Percentiles rank a stretch among this genome's conserved stretches.
These are phyloP conservation scores for Paracoccidioides lutzii DNA, from an alignment of 2,329 filamentous ascomycete genomes.

Conservation along the genomic window DNA sequence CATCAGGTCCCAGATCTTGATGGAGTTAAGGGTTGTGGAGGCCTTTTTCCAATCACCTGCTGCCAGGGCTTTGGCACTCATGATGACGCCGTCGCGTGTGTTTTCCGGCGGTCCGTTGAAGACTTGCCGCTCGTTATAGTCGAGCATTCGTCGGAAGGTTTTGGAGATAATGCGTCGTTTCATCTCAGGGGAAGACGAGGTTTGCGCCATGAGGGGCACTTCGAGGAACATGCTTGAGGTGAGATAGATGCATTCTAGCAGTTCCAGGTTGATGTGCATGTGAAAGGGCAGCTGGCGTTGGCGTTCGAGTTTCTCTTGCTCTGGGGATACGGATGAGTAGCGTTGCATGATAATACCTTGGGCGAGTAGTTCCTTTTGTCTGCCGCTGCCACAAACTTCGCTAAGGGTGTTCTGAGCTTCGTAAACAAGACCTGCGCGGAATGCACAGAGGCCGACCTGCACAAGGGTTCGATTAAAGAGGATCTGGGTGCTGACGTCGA, in stretches of 20 bases:
- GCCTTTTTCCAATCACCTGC: constrained; percentile 98
- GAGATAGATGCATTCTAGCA: constrained; percentile 95
- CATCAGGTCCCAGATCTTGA: constrained; percentile 99
- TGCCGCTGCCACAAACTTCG: constrained; percentile 93
- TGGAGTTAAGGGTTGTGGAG: constrained; percentile 82
- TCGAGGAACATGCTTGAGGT: constrained; percentile 99
- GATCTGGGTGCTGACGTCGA: constrained; percentile 94
- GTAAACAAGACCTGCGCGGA: constrained; percentile 92
- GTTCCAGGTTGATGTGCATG: constrained; percentile 99
- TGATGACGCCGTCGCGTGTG: constrained; percentile 98
- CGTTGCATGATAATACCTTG: constrained; percentile 98
- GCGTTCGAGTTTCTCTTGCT: constrained; percentile 94
- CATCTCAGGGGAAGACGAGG: constrained; percentile 88
- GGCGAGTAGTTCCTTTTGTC: constrained; percentile 93
- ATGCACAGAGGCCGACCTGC: constrained; percentile 94
- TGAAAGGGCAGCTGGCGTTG: constrained; percentile 98
- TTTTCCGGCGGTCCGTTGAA: constrained; percentile 98
- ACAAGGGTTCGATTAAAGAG: constrained; percentile 97
- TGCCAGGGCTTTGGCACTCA: constrained; percentile 90
- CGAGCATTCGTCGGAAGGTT: constrained; percentile 96
- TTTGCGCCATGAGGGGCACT: constrained; percentile 92
- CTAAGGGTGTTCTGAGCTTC: constrained; percentile 95
- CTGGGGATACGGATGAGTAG: constrained; percentile 88
- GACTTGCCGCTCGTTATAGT: constrained; percentile 98
- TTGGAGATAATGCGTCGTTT: constrained; percentile 98